Evolutionary conservation across 129 eudicot species (phyloP).

Genomic region (Arctium lappa): DNA sequence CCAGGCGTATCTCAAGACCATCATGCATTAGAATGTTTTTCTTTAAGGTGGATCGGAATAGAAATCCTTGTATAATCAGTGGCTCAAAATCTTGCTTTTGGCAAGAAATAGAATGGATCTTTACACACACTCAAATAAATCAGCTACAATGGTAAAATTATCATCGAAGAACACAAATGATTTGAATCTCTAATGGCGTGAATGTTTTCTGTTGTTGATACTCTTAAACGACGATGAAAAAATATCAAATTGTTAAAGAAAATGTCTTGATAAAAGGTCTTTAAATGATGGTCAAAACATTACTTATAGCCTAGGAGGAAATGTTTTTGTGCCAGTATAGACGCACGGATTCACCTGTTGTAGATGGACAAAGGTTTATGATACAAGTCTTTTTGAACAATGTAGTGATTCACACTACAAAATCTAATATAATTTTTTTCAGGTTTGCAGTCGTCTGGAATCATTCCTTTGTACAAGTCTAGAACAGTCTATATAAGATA

Average conservation of each 20-base stretch:
- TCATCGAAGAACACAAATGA: neutral
- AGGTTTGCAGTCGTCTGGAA: no score
- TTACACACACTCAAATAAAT: no score
- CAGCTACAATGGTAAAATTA: neutral
- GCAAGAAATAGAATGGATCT: neutral
- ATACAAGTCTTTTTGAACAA: no score
- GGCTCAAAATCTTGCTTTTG: neutral
- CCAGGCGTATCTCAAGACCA: neutral
- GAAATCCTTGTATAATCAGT: no score
- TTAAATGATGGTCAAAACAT: neutral
- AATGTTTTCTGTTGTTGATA: neutral
- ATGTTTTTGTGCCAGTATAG: neutral
- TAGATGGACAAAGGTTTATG: neutral
- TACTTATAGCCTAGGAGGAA: neutral
- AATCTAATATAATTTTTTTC: no score
- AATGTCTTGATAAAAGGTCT: no score
- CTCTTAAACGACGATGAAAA: neutral
- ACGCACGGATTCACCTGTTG: neutral
- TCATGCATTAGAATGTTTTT: no score
- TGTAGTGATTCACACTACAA: no score
- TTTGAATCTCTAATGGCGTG: neutral
- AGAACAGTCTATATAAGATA: no score
- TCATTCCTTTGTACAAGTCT: no score
- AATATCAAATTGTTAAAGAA: no score
- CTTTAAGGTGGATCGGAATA: neutral